Percentiles rank a stretch among this genome's conserved stretches.
Evolutionary conservation across 2,329 filamentous ascomycete genomes (phyloP).

Genomic region (Fusarium beomiforme): DNA sequence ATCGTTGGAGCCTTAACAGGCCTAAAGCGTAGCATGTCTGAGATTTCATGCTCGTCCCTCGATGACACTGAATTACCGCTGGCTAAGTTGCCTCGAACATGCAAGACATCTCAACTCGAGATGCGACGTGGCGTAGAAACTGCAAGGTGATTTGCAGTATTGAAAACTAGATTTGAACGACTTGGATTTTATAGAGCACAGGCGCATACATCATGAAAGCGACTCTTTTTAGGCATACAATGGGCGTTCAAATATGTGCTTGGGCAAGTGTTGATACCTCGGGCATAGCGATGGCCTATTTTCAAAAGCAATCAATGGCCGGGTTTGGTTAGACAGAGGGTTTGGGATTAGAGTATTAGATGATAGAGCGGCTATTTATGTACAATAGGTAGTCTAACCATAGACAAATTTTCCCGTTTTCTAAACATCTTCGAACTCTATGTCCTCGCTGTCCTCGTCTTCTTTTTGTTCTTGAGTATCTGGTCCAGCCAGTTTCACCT

Average conservation of each 20-base stretch:
- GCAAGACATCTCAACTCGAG: conserved; percentile 52
- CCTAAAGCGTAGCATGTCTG: conserved; percentile 62
- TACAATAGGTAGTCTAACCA: background rate
- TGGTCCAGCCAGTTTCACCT: conserved; percentile 63
- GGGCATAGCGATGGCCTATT: conserved; percentile 28
- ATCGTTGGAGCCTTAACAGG: conserved; percentile 44
- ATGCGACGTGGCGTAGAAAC: conserved; percentile 46
- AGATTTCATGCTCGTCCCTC: conserved; percentile 58
- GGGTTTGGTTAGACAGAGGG: conserved; percentile 10
- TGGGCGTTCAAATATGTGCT: conserved; percentile 24
- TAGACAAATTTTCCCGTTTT: background rate
- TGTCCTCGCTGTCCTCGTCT: conserved; percentile 56
- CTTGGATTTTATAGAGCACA: background rate
- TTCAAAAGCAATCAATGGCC: conserved; percentile 6
- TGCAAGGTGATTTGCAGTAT: conserved; percentile 23
- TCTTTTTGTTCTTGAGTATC: conserved; percentile 51
- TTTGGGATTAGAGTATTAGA: conserved; percentile 32
- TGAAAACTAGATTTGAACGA: background rate
- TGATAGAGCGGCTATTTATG: conserved; percentile 5
- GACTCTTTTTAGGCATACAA: conserved; percentile 25
- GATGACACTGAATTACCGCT: conserved; percentile 47
- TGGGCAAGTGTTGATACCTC: conserved; percentile 32
- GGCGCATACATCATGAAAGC: conserved; percentile 18
- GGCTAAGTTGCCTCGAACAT: conserved; percentile 54
- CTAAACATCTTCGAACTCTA: conserved; percentile 69